phyloP scores from a whole-genome alignment of 2,329 filamentous ascomycete species.

The Xylaria polymorpha region DNA sequence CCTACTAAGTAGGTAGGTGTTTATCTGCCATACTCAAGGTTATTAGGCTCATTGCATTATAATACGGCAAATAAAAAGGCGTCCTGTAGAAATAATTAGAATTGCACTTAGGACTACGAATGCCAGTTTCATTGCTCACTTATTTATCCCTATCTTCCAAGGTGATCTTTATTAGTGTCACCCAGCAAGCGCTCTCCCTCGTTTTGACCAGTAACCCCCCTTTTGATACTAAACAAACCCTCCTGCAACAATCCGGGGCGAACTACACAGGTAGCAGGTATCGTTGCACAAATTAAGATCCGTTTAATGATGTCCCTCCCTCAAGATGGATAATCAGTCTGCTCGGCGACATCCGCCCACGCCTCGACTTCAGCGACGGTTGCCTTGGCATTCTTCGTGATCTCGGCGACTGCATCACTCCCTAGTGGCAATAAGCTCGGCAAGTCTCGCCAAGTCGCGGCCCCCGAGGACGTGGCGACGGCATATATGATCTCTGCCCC shows the following conservation, averaged over 20 bases:
- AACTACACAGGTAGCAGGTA: not conserved
- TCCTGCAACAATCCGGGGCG: not conserved
- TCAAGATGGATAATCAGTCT: conserved; percentile 41
- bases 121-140: too few species aligned
- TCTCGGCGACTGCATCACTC: conserved; percentile 39
- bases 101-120: too few species aligned
- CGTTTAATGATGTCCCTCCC: not conserved
- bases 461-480: conserved; percentile 44
- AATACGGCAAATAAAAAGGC: too few species aligned
- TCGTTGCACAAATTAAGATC: not conserved
- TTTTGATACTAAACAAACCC: not conserved
- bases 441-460: conserved; percentile 40
- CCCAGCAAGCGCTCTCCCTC: not conserved
- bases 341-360: conserved; percentile 49
- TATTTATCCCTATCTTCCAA: too few species aligned
- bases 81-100: too few species aligned
- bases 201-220: not conserved
- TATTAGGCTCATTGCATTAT: too few species aligned
- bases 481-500: conserved; percentile 50
- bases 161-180: not conserved
- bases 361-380: conserved; percentile 49
- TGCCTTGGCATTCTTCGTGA: conserved; percentile 45
- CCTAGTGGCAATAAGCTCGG: conserved; percentile 49
- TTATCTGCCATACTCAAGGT: too few species aligned
- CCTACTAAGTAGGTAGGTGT: too few species aligned